Evolutionary conservation across 2,329 filamentous ascomycete species (phyloP), one percentile per base, ranked within the genome.

Genomic region (Diplodia sapinea): DNA sequence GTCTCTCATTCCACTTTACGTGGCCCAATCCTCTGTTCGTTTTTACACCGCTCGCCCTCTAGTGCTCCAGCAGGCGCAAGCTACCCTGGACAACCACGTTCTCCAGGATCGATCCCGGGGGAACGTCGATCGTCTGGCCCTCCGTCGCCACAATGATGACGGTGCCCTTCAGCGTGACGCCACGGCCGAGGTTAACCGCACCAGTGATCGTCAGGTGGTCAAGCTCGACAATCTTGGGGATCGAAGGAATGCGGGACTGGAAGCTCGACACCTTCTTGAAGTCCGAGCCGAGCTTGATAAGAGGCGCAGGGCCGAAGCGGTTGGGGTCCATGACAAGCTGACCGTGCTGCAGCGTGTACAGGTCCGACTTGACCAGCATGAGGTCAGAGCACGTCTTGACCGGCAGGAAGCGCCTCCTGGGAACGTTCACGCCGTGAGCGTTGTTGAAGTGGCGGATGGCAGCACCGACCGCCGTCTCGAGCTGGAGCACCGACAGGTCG

Each of bases 181-280:
- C 94, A 66, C 95, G 92, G 72, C 94, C 94, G 67, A 99, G 88
- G 85, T 97, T 98, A 81, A 99, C 95, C 54, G 93, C 93, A 78
- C 95, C 95, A 43, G 95, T 99, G 75, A 99, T 97, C 78, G 95
- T 99, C 69, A 99, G 88, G 79, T 99, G 95, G 78, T 96, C 92
- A 59, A 95, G 88, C 84, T 96, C 92, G 72, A 95, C 88, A 74
- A 96, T 94, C 87, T 92, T 94, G 77, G 92, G 92, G 75, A 96
- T 96, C 71, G 90, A 93, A 12, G 91, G 86, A 73, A 96, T 94
- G 78, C 90, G 90, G 82, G 92, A 90, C 84, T 93, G 90, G 87
- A 96, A 96, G 85, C 93, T 95, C 1, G 94, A 98, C 49, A 99
- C 95, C 89, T 99, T 99, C 91, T 99, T 99, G 89, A 99, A 99